These are phyloP conservation scores for Penicillium goetzii DNA, from an alignment of 495 filamentous ascomycete genomes.

Conservation along the genomic window DNA sequence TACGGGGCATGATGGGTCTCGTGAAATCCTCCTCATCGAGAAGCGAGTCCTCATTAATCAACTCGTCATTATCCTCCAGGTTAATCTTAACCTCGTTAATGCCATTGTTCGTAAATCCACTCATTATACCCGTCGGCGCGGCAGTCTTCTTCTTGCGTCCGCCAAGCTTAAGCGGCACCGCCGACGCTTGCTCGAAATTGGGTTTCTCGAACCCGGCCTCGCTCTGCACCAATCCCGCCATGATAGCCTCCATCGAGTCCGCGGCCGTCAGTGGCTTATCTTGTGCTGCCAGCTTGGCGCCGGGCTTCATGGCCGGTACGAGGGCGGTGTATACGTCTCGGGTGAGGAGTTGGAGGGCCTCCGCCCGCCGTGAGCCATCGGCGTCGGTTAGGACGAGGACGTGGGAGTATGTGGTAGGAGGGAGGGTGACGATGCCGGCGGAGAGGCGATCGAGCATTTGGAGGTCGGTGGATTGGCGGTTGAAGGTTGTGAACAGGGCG, in stretches of 20 bases:
- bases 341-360: conserved; percentile 64
- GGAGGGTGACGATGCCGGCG: conserved; percentile 78
- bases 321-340: conserved; percentile 71
- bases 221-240: conserved; percentile 76
- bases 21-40: conserved; percentile 81
- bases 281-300: conserved; percentile 70
- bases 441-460: conserved; percentile 98
- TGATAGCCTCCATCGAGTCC: conserved; percentile 66
- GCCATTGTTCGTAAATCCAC: conserved; percentile 53
- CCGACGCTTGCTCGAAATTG: conserved; percentile 61
- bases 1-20: conserved; percentile 74
- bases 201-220: conserved; percentile 72
- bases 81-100: conserved; percentile 43
- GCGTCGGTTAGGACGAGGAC: conserved; percentile 82
- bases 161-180: conserved; percentile 74
- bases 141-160: conserved; percentile 62
- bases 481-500: conserved; percentile 61
- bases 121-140: conserved; percentile 35
- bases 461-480: conserved; percentile 77
- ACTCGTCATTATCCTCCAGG: conserved; percentile 67
- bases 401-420: conserved; percentile 76
- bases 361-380: conserved; percentile 60
- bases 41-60: conserved; percentile 89
- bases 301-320: conserved; percentile 68
- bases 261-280: conserved; percentile 60